These are phyloP conservation scores for Sorghum bicolor DNA, from an alignment of 176 grass and related monocot species.

Conservation along the genomic window Sorghum_bicolor_NCBIv3 NC_012877.2:62267501-62268000, in stretches of 20 bases:
- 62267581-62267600: conserved; percentile 54
- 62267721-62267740: conserved; percentile 42
- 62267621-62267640: conserved; percentile 70
- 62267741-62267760: conserved; percentile 30
- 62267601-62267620: conserved; percentile 69
- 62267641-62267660: conserved; percentile 75
- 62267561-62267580: background rate
- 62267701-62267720: conserved; percentile 69
- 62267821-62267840: conserved; percentile 84
- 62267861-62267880: conserved; percentile 77
- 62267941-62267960: conserved; percentile 67
- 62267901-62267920: conserved; percentile 84
- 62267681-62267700: conserved; percentile 98
- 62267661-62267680: conserved; percentile 99
- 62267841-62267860: conserved; percentile 87
- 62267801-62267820: conserved; percentile 99
- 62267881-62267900: conserved; percentile 68
- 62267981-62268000: conserved; percentile 60
- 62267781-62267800: conserved; percentile 94
- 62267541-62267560: conserved; percentile 57
- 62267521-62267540: conserved; percentile 53
- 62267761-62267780: conserved; percentile 51
- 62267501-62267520: conserved; percentile 78
- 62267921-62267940: conserved; percentile 81
- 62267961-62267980: conserved; percentile 52